phyloP scores from a whole-genome alignment of 208 protist genomes.

The Leptomonas seymouri region DNA sequence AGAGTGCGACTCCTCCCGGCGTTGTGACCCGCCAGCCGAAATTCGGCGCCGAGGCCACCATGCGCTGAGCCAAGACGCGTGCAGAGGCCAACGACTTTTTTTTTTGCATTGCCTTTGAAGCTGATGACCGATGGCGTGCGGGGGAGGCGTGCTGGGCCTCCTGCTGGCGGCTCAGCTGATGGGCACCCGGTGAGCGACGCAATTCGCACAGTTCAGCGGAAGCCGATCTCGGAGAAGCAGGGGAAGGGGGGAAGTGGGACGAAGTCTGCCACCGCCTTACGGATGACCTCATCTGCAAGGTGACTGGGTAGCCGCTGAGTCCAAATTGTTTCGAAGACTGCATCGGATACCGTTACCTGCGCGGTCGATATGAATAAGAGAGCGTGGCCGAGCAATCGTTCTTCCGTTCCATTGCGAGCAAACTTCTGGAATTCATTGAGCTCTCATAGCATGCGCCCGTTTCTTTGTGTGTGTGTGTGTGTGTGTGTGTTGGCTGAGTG shows the following conservation, averaged over 20 bases:
- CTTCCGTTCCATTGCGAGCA: neutral
- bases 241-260: slow-evolving; percentile 65
- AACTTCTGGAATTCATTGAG: neutral
- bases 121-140: slow-evolving; percentile 48
- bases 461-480: neutral
- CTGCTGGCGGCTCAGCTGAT: slow-evolving; percentile 79
- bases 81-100: slow-evolving; percentile 49
- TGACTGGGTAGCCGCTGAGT: slow-evolving; percentile 75
- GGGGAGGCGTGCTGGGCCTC: slow-evolving; percentile 67
- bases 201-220: slow-evolving; percentile 50
- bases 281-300: slow-evolving; percentile 70
- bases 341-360: slow-evolving; percentile 65
- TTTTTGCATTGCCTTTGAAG: slow-evolving; percentile 52
- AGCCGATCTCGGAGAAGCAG: slow-evolving; percentile 48
- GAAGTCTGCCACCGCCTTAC: slow-evolving; percentile 42
- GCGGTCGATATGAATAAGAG: slow-evolving; percentile 15
- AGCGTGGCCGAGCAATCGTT: neutral
- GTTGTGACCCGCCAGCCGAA: slow-evolving; percentile 47
- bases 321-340: slow-evolving; percentile 68
- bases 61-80: slow-evolving; percentile 47
- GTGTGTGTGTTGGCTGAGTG: neutral
- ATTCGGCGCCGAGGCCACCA: slow-evolving; percentile 32
- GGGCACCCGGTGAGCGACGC: slow-evolving; percentile 36
- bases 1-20: slow-evolving; percentile 33
- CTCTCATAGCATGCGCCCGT: neutral